These are phyloP conservation scores for Annulohypoxylon moriforme DNA, from an alignment of 495 filamentous ascomycete species.

Conservation along the genomic window DNA sequence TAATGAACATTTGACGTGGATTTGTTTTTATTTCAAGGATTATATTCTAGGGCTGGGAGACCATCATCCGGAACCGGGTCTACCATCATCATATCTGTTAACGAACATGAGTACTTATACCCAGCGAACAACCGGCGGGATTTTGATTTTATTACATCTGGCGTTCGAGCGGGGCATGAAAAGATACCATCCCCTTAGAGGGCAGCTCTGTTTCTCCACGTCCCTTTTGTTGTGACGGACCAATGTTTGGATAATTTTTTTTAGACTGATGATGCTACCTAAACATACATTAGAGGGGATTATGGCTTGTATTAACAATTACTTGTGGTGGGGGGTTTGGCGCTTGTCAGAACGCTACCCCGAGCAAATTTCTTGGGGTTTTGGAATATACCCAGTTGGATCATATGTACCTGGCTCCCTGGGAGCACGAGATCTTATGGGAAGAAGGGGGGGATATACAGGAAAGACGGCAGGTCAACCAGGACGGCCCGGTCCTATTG, in stretches of 20 bases:
- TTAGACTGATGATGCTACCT: slow-evolving; percentile 42
- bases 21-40: slow-evolving; percentile 30
- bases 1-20: slow-evolving; percentile 15
- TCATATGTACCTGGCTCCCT: slow-evolving; percentile 27
- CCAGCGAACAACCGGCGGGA: slow-evolving; percentile 38
- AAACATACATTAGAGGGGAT: slow-evolving; percentile 38
- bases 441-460: slow-evolving; percentile 15
- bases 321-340: slow-evolving; percentile 2
- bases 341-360: slow-evolving; percentile 22
- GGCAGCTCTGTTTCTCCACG: slow-evolving; percentile 35
- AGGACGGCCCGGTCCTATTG: slow-evolving; percentile 13
- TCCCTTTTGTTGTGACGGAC: slow-evolving; percentile 31
- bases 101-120: slow-evolving; percentile 46
- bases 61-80: slow-evolving; percentile 9
- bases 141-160: slow-evolving; percentile 43
- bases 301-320: slow-evolving; percentile 41
- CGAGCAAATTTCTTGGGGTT: slow-evolving; percentile 24
- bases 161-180: slow-evolving; percentile 41
- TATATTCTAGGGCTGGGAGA: slow-evolving; percentile 30
- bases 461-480: slow-evolving; percentile 18
- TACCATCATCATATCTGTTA: slow-evolving; percentile 26
- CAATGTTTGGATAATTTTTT: slow-evolving; percentile 30
- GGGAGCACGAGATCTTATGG: slow-evolving; percentile 20
- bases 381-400: slow-evolving; percentile 42
- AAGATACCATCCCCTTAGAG: slow-evolving; percentile 40